Evolutionary conservation across 257 asterid genomes (phyloP).

Genomic region (Jaltomata sinuosa): DNA sequence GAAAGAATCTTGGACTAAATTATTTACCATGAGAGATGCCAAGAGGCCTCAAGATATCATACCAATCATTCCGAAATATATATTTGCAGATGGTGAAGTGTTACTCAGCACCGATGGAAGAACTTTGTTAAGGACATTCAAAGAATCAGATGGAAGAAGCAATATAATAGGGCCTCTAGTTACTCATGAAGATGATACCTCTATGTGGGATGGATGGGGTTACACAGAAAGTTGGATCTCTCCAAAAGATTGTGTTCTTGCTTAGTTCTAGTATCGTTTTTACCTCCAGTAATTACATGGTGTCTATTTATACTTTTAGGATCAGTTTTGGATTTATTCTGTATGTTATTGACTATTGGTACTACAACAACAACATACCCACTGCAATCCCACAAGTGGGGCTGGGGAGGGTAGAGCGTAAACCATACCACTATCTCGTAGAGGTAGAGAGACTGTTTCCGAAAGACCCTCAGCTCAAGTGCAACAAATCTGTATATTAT

Average conservation of each 20-base stretch:
- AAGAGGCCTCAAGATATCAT: not conserved
- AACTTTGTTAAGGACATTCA: not conserved
- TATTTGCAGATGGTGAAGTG: not conserved
- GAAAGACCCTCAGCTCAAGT: too few relatives aligned
- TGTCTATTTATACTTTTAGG: too few relatives aligned
- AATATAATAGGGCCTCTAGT: not conserved
- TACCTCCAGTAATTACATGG: too few relatives aligned
- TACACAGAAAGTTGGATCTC: not conserved
- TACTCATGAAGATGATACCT: not conserved
- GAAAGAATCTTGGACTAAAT: constrained; percentile 2
- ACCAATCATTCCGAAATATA: not conserved
- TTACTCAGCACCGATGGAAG: not conserved
- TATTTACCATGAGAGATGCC: not conserved
- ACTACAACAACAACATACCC: too few relatives aligned
- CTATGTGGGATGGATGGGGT: not conserved
- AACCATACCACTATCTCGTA: too few relatives aligned
- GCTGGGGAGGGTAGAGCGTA: too few relatives aligned
- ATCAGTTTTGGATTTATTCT: too few relatives aligned
- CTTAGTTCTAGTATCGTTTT: not conserved
- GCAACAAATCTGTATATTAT: too few relatives aligned
- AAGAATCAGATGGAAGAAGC: not conserved
- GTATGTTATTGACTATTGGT: too few relatives aligned
- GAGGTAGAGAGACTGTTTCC: too few relatives aligned
- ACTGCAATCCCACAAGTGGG: too few relatives aligned
- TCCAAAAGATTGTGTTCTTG: not conserved